Percentiles rank a stretch among this genome's conserved stretches.
phyloP scores from a whole-genome alignment of 164 flowering plant genomes.

The Pachysandra terminalis region DNA sequence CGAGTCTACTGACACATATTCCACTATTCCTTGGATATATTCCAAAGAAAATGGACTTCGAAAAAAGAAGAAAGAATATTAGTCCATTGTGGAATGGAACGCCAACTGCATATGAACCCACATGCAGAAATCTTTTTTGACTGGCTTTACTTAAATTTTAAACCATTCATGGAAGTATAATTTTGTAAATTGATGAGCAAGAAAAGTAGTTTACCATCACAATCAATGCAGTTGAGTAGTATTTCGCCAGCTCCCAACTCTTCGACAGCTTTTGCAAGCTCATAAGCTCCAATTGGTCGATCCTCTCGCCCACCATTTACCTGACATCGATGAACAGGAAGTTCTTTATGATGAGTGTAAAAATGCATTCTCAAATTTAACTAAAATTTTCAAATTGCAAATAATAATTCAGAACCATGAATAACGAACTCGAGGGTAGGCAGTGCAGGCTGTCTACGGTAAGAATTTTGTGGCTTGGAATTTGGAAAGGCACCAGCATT shows the following conservation, averaged over 20 bases:
- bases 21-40: too few species aligned
- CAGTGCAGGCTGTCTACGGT: background rate
- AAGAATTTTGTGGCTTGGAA: background rate
- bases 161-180: background rate
- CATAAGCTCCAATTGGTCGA: conserved; percentile 96
- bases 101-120: background rate
- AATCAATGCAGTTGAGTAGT: conserved; percentile 92
- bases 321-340: conserved; percentile 28
- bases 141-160: background rate
- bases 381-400: background rate
- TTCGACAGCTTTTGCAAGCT: conserved; percentile 97
- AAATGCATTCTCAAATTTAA: background rate
- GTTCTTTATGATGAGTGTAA: background rate
- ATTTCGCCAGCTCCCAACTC: conserved; percentile 99
- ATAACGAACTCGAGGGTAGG: conserved; percentile 3
- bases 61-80: too few species aligned
- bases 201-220: conserved; percentile 65
- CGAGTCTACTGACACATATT: too few species aligned
- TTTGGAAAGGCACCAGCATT: background rate
- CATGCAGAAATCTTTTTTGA: background rate
- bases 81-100: background rate
- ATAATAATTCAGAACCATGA: background rate
- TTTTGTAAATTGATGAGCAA: background rate
- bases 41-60: too few species aligned
- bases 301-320: conserved; percentile 98